A percentile compares a stretch with the other conserved stretches of the same genome.
Conservation (phyloP, 1,284 basidiomycete species). For the Puccinia brachypodii region DNA sequence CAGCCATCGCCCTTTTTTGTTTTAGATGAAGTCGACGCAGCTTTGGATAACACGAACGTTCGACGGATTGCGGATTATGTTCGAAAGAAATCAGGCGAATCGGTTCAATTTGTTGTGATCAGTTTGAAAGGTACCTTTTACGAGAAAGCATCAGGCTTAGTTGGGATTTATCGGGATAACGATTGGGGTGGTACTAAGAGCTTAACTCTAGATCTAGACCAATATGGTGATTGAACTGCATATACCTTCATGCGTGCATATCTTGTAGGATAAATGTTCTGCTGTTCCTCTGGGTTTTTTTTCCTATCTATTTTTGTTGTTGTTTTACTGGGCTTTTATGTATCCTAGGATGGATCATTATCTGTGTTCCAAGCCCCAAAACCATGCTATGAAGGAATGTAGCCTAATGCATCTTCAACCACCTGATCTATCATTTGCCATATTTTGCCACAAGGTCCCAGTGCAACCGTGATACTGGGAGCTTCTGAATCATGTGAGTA, state of each 20-base stretch:
- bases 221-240: slow-evolving; percentile 51
- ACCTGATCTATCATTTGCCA: too few relatives aligned
- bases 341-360: too few relatives aligned
- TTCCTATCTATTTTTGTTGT: neutral
- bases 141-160: slow-evolving; percentile 83
- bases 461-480: too few relatives aligned
- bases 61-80: slow-evolving; percentile 90
- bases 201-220: slow-evolving; percentile 76
- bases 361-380: too few relatives aligned
- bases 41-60: slow-evolving; percentile 92
- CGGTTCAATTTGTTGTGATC: slow-evolving; percentile 57
- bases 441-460: too few relatives aligned
- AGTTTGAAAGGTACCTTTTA: slow-evolving; percentile 64
- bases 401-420: too few relatives aligned
- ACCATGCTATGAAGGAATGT: too few relatives aligned
- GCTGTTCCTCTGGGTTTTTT: neutral
- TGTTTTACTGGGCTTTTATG: neutral
- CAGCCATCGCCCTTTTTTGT: slow-evolving; percentile 99
- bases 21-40: slow-evolving; percentile 96
- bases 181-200: slow-evolving; percentile 85
- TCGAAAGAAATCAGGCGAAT: slow-evolving; percentile 57
- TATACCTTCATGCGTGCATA: neutral
- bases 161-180: slow-evolving; percentile 91
- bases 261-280: neutral
- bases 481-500: too few relatives aligned